These are phyloP conservation scores for Rhizopus stolonifer DNA, from an alignment of 371 early-diverging fungal genomes.

Conservation along the genomic window DNA sequence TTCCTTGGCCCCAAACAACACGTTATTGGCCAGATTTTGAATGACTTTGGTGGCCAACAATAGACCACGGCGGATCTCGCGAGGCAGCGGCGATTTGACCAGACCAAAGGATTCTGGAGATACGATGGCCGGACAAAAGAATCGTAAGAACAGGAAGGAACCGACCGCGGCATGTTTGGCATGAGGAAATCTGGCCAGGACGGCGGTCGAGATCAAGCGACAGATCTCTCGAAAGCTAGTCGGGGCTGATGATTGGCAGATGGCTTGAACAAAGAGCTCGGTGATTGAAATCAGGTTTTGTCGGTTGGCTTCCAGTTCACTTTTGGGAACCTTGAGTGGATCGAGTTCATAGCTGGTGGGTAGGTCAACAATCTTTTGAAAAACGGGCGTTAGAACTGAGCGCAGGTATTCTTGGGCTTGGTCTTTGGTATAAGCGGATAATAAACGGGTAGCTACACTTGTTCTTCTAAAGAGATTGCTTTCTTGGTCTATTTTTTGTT, in stretches of 20 bases:
- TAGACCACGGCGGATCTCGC: conserved; percentile 71
- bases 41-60: conserved; percentile 91
- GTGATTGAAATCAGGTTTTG: conserved; percentile 74
- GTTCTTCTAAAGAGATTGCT: conserved; percentile 88
- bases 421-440: conserved; percentile 75
- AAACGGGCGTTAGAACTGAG: conserved; percentile 68
- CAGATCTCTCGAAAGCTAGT: conserved; percentile 74
- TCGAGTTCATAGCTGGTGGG: conserved; percentile 72
- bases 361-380: conserved; percentile 51
- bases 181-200: conserved; percentile 80
- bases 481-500: conserved; percentile 56
- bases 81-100: conserved; percentile 26
- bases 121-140: conserved; percentile 94
- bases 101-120: conserved; percentile 70
- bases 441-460: conserved; percentile 81
- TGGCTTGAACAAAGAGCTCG: conserved; percentile 74
- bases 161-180: conserved; percentile 85
- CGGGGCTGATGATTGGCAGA: conserved; percentile 77
- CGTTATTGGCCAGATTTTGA: conserved; percentile 91
- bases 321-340: conserved; percentile 68
- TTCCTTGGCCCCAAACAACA: conserved; percentile 90
- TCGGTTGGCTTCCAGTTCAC: conserved; percentile 63
- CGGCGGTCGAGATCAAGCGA: conserved; percentile 66
- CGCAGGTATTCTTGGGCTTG: conserved; percentile 81
- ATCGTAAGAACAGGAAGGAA: conserved; percentile 90